Evolutionary conservation across 768 basidiomycete species (phyloP).

Genomic region (Xerocomellus amylosporus): DNA sequence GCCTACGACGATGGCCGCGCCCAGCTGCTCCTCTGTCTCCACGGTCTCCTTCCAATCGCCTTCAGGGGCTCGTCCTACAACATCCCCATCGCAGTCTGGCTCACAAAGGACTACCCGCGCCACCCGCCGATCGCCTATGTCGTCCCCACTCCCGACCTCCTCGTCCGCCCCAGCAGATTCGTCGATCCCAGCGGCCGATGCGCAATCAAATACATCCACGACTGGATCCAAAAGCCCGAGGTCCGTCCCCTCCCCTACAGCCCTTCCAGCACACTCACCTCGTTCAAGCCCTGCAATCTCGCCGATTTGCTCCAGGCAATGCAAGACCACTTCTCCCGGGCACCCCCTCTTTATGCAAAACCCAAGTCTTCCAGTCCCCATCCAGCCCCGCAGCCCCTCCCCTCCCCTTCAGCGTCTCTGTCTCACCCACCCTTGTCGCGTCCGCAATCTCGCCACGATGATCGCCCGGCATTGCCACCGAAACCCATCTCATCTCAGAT

Average conservation of each 20-base stretch:
- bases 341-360: conserved; percentile 89
- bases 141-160: conserved; percentile 87
- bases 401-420: conserved; percentile 6
- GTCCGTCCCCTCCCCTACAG: conserved; percentile 11
- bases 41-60: conserved; percentile 87
- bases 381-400: conserved; percentile 22
- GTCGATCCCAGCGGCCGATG: conserved; percentile 83
- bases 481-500: conserved; percentile 31
- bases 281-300: conserved; percentile 70
- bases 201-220: conserved; percentile 61
- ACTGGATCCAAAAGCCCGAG: conserved; percentile 83
- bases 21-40: conserved; percentile 84
- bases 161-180: conserved; percentile 70
- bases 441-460: conserved; percentile 19
- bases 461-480: conserved; percentile 39
- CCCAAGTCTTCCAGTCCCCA: conserved; percentile 41
- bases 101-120: conserved; percentile 80
- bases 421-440: conserved; percentile 25
- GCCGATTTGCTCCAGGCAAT: conserved; percentile 69
- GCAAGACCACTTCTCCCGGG: conserved; percentile 76
- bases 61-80: conserved; percentile 81
- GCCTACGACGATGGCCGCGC: conserved; percentile 94
- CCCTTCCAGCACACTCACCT: background rate
- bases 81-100: conserved; percentile 89
- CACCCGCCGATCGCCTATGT: conserved; percentile 86